Evolutionary conservation across 1,139 yeast species (phyloP).

Genomic region (Geotrichum phurueaensis): DNA sequence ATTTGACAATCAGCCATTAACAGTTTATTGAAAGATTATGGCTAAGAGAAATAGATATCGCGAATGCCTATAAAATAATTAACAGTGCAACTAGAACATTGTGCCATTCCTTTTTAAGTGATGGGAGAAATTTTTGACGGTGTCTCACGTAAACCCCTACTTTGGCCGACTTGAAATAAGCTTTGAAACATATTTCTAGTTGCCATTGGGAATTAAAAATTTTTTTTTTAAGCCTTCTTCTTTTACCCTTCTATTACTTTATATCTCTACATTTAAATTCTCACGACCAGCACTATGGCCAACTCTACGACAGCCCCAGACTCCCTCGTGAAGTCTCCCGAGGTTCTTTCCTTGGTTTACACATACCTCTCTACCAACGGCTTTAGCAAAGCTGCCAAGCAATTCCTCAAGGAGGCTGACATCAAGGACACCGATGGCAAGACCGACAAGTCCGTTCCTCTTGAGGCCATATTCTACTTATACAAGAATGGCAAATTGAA

Average conservation of each 20-base stretch:
- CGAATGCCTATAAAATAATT: too few relatives aligned
- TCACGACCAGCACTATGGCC: background rate
- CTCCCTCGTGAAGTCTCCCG: slow-evolving; percentile 16
- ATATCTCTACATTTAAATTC: background rate
- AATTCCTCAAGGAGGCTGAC: slow-evolving; percentile 20
- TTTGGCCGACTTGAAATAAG: background rate
- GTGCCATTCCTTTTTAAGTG: too few relatives aligned
- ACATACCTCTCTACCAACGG: slow-evolving; percentile 22
- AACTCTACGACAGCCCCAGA: slow-evolving; percentile 9
- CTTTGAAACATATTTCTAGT: background rate
- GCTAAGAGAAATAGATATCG: too few relatives aligned
- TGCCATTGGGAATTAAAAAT: background rate
- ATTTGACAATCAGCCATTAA: too few relatives aligned
- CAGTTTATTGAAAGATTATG: too few relatives aligned
- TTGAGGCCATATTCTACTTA: slow-evolving; percentile 15
- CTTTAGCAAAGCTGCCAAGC: slow-evolving; percentile 21
- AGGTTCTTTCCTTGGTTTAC: slow-evolving; percentile 18
- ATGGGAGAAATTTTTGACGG: too few relatives aligned
- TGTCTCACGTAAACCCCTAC: too few relatives aligned
- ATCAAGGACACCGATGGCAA: slow-evolving; percentile 5
- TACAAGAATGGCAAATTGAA: slow-evolving; percentile 14
- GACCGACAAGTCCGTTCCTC: slow-evolving; percentile 8
- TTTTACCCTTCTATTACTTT: background rate
- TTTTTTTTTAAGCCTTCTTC: background rate
- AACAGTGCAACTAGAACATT: too few relatives aligned